Conservation (phyloP, 257 asterid species). For the Nicotiana noctiflora region DNA sequence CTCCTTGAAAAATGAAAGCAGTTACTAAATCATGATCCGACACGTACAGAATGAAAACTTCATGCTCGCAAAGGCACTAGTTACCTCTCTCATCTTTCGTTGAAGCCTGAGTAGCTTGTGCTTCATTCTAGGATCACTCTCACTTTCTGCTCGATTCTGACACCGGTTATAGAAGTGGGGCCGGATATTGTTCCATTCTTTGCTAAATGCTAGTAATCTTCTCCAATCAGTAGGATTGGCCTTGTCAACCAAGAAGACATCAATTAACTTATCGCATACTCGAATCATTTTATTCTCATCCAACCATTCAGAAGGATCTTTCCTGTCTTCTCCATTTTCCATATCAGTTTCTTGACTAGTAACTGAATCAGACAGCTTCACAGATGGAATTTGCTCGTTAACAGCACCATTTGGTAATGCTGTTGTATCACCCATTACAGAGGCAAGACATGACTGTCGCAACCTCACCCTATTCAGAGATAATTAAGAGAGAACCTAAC, state of each 20-base stretch:
- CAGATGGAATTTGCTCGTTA: conserved; percentile 22
- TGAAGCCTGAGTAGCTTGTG: conserved; percentile 69
- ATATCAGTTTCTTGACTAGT: conserved; percentile 9
- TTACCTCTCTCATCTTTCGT: conserved; percentile 89
- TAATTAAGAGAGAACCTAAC: conserved; percentile 29
- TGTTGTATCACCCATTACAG: conserved; percentile 37
- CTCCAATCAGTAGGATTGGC: conserved; percentile 89
- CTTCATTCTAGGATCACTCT: conserved; percentile 67
- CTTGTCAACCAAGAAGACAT: conserved; percentile 81
- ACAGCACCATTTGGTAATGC: conserved; percentile 28
- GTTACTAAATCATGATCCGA: too few relatives aligned
- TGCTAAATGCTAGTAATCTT: conserved; percentile 70
- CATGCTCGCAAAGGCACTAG: background rate
- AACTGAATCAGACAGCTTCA: conserved; percentile 20
- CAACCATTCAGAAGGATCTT: conserved; percentile 30
- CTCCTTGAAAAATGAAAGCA: background rate
- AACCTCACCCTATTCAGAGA: conserved; percentile 19
- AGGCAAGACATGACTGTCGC: conserved; percentile 17
- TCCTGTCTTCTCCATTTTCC: conserved; percentile 21
- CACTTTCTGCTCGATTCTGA: conserved; percentile 62
- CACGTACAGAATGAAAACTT: too few relatives aligned
- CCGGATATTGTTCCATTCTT: conserved; percentile 67
- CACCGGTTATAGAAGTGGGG: conserved; percentile 78
- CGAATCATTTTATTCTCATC: conserved; percentile 56
- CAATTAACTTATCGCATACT: conserved; percentile 72